Evolutionary conservation across 371 early-diverging fungal genomes (phyloP).

Genomic region (Apophysomyces sp.): DNA sequence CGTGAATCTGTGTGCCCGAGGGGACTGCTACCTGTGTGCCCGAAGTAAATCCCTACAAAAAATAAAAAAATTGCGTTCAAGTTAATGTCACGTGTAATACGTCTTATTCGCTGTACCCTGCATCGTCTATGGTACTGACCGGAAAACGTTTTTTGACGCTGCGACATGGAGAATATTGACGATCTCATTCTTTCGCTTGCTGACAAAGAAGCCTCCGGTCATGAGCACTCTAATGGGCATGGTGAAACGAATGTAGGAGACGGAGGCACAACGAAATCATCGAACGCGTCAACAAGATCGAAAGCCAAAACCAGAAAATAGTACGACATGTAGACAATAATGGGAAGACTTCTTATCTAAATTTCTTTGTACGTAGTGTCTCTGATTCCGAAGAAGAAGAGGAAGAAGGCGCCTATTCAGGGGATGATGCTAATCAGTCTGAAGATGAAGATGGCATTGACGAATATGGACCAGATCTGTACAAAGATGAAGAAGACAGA

Average conservation of each 20-base stretch:
- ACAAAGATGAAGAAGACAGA: constrained; percentile 78
- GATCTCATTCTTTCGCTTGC: constrained; percentile 19
- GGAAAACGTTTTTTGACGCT: background rate
- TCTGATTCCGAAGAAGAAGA: constrained; percentile 43
- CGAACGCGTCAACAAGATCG: background rate
- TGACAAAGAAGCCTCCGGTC: constrained; percentile 10
- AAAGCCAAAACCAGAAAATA: constrained; percentile 3
- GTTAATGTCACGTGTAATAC: too few relatives aligned
- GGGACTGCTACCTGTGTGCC: too few relatives aligned
- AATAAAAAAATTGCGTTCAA: too few relatives aligned
- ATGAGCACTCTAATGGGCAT: constrained; percentile 3
- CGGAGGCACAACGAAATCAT: background rate
- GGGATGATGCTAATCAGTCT: constrained; percentile 38
- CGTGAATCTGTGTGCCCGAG: too few relatives aligned
- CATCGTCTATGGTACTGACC: too few relatives aligned
- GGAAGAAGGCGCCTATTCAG: constrained; percentile 24
- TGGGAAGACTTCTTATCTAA: background rate
- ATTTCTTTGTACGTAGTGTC: constrained; percentile 15
- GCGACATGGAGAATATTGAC: constrained; percentile 10
- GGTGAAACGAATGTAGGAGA: background rate
- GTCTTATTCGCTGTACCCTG: too few relatives aligned
- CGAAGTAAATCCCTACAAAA: too few relatives aligned
- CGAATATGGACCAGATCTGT: constrained; percentile 75
- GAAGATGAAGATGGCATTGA: constrained; percentile 66
- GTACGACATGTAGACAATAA: background rate